Percentiles rank a stretch among this genome's conserved stretches.
phyloP scores from a whole-genome alignment of 768 basidiomycete genomes.

The Mycena albidolilacea region DNA sequence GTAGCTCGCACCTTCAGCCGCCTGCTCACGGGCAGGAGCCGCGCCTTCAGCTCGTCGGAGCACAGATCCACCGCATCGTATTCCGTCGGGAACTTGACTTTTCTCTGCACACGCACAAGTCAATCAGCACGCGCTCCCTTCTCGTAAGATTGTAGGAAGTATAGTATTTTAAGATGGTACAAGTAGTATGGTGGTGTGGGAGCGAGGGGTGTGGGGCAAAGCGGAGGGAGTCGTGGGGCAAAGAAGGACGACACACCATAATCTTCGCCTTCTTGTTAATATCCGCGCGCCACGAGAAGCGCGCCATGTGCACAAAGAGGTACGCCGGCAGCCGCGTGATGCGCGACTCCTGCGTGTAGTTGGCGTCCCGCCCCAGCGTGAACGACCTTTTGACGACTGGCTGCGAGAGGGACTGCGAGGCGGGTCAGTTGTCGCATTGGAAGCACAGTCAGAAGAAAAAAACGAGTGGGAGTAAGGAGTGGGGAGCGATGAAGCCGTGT shows the following conservation, averaged over 20 bases:
- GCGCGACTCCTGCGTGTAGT: conserved; percentile 86
- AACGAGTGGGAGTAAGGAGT: too few relatives aligned
- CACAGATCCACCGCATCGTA: conserved; percentile 88
- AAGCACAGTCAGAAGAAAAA: too few relatives aligned
- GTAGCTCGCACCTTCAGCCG: conserved; percentile 63
- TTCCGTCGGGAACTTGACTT: conserved; percentile 94
- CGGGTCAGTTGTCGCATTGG: too few relatives aligned
- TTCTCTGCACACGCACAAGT: conserved; percentile 64
- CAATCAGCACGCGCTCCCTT: too few relatives aligned
- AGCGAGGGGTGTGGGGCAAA: too few relatives aligned
- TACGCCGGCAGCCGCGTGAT: conserved; percentile 88
- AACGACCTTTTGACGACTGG: conserved; percentile 90
- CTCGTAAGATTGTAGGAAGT: not conserved
- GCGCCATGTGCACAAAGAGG: conserved; percentile 94
- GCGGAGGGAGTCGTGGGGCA: too few relatives aligned
- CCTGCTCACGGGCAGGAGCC: conserved; percentile 78
- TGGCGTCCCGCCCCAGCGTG: conserved; percentile 82
- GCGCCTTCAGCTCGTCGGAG: conserved; percentile 83
- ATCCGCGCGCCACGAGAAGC: conserved; percentile 95
- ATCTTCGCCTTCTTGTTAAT: conserved; percentile 96
- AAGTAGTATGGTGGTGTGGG: too few relatives aligned
- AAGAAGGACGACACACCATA: conserved; percentile 70
- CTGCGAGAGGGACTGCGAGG: conserved; percentile 82
- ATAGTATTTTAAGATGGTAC: not conserved
- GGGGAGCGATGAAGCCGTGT: not conserved